These are phyloP conservation scores for Penicillium janthinellum DNA, from an alignment of 2,329 filamentous ascomycete species.

Conservation along the genomic window DNA sequence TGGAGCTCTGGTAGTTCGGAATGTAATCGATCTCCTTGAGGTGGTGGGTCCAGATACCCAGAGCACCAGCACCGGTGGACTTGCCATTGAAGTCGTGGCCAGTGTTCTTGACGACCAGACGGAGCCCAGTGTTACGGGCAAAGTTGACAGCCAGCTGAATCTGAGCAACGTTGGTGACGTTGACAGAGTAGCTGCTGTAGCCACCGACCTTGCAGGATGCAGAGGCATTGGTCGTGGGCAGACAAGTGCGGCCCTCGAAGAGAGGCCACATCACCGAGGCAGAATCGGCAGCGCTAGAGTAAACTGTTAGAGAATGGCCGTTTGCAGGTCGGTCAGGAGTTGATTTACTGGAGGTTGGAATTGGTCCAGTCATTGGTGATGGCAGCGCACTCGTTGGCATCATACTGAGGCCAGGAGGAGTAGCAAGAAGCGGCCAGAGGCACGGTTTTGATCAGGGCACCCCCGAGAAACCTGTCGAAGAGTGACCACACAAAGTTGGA, in stretches of 20 bases:
- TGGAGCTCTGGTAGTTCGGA: constrained; percentile 37
- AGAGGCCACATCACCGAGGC: constrained; percentile 33
- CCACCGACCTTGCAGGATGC: constrained; percentile 33
- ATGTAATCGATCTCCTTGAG: constrained; percentile 49
- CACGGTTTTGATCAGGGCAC: constrained; percentile 30
- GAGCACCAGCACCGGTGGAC: constrained; percentile 49
- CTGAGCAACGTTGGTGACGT: constrained; percentile 37
- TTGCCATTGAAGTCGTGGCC: constrained; percentile 53
- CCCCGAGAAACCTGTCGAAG: constrained; percentile 27
- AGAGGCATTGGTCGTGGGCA: constrained; percentile 28
- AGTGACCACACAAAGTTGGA: constrained; percentile 23
- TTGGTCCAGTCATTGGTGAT: constrained; percentile 27
- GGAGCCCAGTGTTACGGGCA: constrained; percentile 34
- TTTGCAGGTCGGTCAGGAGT: too few species aligned
- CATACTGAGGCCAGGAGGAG: constrained; percentile 27
- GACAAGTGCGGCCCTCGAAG: constrained; percentile 30
- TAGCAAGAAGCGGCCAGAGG: constrained; percentile 33
- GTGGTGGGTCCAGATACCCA: constrained; percentile 55
- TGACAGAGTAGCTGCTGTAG: constrained; percentile 39
- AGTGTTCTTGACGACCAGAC: constrained; percentile 47
- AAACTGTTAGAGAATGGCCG: neutral
- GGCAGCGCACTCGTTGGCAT: constrained; percentile 21
- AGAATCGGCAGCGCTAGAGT: constrained; percentile 24
- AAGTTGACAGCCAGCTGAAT: constrained; percentile 38
- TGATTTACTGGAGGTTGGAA: constrained; percentile 30